Conservation (phyloP, 306 rosid species). For the Ceratonia siliqua region DNA sequence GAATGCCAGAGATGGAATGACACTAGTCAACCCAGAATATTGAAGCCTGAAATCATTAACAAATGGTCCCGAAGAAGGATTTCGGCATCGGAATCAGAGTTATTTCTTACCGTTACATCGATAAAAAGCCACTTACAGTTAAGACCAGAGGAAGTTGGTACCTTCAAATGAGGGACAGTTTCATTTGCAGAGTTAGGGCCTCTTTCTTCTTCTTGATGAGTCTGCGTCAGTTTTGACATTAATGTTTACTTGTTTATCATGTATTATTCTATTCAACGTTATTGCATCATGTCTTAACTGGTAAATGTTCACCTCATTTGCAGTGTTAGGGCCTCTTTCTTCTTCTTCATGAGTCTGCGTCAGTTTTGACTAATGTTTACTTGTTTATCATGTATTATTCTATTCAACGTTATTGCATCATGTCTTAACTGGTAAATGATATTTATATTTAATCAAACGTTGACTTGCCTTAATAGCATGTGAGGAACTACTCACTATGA, state of each 20-base stretch:
- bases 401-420: background rate
- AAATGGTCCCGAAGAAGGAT: background rate
- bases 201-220: background rate
- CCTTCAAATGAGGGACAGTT: slow-evolving; percentile 3
- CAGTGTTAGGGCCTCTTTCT: background rate
- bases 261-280: background rate
- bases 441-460: background rate
- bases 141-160: slow-evolving; percentile 13
- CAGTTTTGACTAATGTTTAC: background rate
- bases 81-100: too few species aligned
- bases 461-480: background rate
- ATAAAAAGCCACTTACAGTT: slow-evolving; percentile 18
- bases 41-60: background rate
- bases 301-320: background rate
- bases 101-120: background rate
- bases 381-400: background rate
- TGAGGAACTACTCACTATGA: too few species aligned
- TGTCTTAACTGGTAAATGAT: background rate
- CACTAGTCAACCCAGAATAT: slow-evolving; percentile 4
- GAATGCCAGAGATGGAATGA: background rate
- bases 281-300: background rate
- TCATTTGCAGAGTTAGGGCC: background rate
- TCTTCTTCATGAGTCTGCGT: background rate
- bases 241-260: background rate
- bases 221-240: background rate